phyloP scores from a whole-genome alignment of 1,284 basidiomycete species.

The Fereydounia khargensis region DNA sequence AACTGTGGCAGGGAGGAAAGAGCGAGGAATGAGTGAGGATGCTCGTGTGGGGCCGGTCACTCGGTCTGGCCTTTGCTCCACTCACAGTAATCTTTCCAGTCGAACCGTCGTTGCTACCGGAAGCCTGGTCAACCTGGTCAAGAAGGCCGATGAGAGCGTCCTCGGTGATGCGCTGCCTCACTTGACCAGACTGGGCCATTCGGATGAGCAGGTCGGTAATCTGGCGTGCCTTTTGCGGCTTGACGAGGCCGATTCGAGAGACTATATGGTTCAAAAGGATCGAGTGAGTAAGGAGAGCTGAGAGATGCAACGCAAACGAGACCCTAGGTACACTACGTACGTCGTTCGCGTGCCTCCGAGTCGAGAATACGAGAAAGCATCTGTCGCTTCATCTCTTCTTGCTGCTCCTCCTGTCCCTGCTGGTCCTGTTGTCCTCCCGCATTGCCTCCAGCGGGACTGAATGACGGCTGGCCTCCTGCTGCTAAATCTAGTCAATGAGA shows the following conservation, averaged over 20 bases:
- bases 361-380: constrained; percentile 87
- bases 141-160: constrained; percentile 84
- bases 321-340: constrained; percentile 64
- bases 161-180: constrained; percentile 80
- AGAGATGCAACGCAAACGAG: neutral
- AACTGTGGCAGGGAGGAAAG: constrained; percentile 10
- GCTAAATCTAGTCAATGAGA: too few relatives aligned
- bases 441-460: neutral
- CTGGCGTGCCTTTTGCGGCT: constrained; percentile 79
- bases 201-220: constrained; percentile 81
- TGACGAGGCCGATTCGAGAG: constrained; percentile 87
- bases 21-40: neutral
- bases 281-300: neutral
- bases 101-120: constrained; percentile 7
- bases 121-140: constrained; percentile 72
- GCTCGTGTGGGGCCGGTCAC: too few relatives aligned
- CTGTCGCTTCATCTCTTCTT: constrained; percentile 62
- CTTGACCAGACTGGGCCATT: constrained; percentile 90
- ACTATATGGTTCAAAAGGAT: constrained; percentile 65
- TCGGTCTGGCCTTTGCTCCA: too few relatives aligned
- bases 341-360: constrained; percentile 78
- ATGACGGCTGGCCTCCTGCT: too few relatives aligned
- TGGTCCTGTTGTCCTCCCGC: constrained; percentile 39
- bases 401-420: constrained; percentile 55
- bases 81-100: constrained; percentile 52